These are phyloP conservation scores for Rhizophagus sp. DNA, from an alignment of 192 early-diverging fungal species.

Conservation along the genomic window DNA sequence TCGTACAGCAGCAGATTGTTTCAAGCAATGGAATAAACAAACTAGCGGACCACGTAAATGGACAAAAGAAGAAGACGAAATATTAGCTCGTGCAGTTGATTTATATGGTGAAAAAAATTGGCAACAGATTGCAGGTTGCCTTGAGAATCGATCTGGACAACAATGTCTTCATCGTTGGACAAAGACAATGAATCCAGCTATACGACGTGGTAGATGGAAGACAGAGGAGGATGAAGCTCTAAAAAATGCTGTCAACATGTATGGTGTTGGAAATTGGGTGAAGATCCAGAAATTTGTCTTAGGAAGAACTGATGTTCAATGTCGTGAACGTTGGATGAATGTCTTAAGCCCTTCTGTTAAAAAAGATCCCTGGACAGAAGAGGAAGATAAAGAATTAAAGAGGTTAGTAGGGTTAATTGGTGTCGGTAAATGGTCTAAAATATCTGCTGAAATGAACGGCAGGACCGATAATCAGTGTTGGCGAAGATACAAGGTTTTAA, in stretches of 20 bases:
- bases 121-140: slow-evolving; percentile 64
- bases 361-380: slow-evolving; percentile 53
- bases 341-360: slow-evolving; percentile 61
- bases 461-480: slow-evolving; percentile 57
- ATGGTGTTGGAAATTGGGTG: slow-evolving; percentile 70
- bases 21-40: slow-evolving; percentile 58
- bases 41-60: slow-evolving; percentile 48
- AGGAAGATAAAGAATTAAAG: slow-evolving; percentile 51
- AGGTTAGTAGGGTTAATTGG: slow-evolving; percentile 45
- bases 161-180: slow-evolving; percentile 76
- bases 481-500: slow-evolving; percentile 18
- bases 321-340: slow-evolving; percentile 77
- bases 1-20: slow-evolving; percentile 74
- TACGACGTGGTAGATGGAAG: slow-evolving; percentile 64
- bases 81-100: slow-evolving; percentile 63
- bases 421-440: slow-evolving; percentile 59
- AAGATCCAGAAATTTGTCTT: slow-evolving; percentile 69
- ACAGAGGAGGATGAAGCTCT: slow-evolving; percentile 70
- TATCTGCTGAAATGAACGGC: slow-evolving; percentile 46
- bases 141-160: slow-evolving; percentile 67
- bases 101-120: slow-evolving; percentile 71
- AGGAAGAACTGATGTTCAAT: slow-evolving; percentile 76
- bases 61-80: slow-evolving; percentile 68
- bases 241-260: slow-evolving; percentile 60
- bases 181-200: slow-evolving; percentile 68